phyloP scores from a whole-genome alignment of 2,329 filamentous ascomycete genomes.

The Beauveria rudraprayagi region DNA sequence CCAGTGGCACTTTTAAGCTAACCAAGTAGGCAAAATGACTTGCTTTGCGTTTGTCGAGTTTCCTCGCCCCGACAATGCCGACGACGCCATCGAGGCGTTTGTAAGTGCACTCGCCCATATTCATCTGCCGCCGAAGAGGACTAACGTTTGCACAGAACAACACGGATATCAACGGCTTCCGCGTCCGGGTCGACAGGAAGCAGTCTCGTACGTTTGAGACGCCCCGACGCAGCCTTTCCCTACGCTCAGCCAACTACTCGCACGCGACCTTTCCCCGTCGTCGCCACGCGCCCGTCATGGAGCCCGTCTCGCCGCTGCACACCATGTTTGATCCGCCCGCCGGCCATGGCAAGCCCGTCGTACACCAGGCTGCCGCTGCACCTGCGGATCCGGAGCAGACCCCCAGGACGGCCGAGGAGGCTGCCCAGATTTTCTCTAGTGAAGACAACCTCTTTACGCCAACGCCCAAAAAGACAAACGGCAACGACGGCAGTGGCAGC shows the following conservation, averaged over 20 bases:
- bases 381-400: background rate
- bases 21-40: constrained; percentile 15
- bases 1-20: constrained; percentile 8
- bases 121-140: background rate
- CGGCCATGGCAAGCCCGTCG: background rate
- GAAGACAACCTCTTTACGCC: background rate
- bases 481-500: background rate
- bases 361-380: background rate
- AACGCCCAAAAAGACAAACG: constrained; percentile 5
- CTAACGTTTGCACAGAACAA: constrained; percentile 22
- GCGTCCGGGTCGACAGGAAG: constrained; percentile 33
- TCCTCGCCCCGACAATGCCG: constrained; percentile 26
- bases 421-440: background rate
- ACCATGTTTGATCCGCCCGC: constrained; percentile 6
- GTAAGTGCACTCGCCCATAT: constrained; percentile 24
- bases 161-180: constrained; percentile 21
- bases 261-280: constrained; percentile 10
- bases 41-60: constrained; percentile 34
- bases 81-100: constrained; percentile 26
- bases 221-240: constrained; percentile 12
- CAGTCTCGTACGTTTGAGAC: constrained; percentile 18
- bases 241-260: constrained; percentile 3
- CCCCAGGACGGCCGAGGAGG: background rate
- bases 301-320: constrained; percentile 6
- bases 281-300: background rate